These are phyloP conservation scores for Akanthomyces lecanii DNA, from an alignment of 2,329 filamentous ascomycete genomes.

Conservation along the genomic window DNA sequence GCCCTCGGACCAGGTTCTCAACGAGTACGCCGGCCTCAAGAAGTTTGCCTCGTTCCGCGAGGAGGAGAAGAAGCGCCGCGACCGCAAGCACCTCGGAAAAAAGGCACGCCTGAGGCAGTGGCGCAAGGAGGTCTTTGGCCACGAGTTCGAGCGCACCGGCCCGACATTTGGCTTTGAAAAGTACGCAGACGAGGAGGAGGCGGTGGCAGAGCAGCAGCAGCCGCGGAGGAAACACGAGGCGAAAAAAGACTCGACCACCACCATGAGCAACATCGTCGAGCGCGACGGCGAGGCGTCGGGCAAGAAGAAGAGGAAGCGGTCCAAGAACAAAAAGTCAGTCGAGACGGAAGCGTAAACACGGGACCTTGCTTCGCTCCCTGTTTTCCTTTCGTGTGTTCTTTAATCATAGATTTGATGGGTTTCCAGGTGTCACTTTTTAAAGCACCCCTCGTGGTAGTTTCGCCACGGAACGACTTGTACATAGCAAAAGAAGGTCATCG, in stretches of 20 bases:
- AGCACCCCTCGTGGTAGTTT: neutral
- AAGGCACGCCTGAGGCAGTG: constrained; percentile 87
- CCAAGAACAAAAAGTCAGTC: constrained; percentile 40
- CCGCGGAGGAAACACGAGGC: constrained; percentile 25
- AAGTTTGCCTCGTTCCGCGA: constrained; percentile 90
- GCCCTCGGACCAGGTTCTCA: constrained; percentile 78
- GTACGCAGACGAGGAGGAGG: constrained; percentile 28
- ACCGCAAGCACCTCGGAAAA: constrained; percentile 86
- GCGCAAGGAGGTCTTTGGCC: constrained; percentile 63
- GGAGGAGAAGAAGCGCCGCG: constrained; percentile 79
- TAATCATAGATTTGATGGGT: neutral
- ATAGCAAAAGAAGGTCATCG: neutral
- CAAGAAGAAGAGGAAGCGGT: constrained; percentile 46
- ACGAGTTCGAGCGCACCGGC: constrained; percentile 51
- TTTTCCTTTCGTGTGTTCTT: neutral
- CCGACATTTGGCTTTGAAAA: constrained; percentile 56
- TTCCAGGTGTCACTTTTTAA: neutral
- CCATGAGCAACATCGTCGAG: constrained; percentile 22
- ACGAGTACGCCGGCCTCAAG: constrained; percentile 89
- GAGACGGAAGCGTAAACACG: constrained; percentile 25
- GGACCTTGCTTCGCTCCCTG: neutral
- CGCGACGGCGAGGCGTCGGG: constrained; percentile 26
- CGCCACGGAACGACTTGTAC: neutral
- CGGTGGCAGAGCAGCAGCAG: neutral
- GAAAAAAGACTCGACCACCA: neutral